A percentile compares a stretch with the other conserved stretches of the same genome.
Evolutionary conservation across 2,329 filamentous ascomycete species (phyloP).

Genomic region (Pleoardoris graminearum): DNA sequence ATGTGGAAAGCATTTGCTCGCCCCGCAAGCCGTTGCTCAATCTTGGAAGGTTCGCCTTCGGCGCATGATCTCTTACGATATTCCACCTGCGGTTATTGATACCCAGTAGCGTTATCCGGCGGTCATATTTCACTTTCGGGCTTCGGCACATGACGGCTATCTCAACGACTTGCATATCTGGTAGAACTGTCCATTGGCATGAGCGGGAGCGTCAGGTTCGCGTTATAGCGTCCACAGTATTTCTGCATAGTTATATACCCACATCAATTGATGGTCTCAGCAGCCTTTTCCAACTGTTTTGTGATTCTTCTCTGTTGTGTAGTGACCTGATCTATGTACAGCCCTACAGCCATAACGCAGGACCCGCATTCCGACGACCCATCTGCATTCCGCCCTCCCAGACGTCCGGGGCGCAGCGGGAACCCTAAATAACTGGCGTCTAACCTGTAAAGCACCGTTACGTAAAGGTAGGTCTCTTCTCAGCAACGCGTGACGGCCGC

Average conservation of each 20-base stretch:
- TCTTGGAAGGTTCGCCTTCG: constrained; percentile 46
- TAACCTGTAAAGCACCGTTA: background rate
- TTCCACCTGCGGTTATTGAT: background rate
- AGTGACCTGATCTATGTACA: too few relatives aligned
- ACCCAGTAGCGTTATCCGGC: background rate
- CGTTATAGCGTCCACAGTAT: background rate
- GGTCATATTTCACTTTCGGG: background rate
- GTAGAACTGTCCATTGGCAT: background rate
- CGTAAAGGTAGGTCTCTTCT: background rate
- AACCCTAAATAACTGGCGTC: background rate
- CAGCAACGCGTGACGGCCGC: background rate
- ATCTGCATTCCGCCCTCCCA: too few relatives aligned
- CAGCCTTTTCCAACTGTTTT: background rate
- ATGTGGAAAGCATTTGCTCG: constrained; percentile 44
- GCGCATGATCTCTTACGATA: constrained; percentile 18
- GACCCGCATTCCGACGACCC: too few relatives aligned
- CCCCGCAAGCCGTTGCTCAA: constrained; percentile 42
- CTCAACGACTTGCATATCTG: background rate
- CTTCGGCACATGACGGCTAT: background rate
- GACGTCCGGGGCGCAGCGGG: too few relatives aligned
- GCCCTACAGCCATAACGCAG: background rate
- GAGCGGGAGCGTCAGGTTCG: background rate
- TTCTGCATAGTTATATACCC: background rate
- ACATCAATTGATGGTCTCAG: constrained; percentile 1
- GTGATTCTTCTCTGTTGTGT: background rate